Conservation (phyloP, 306 rosid genomes). For the Lithocarpus polystachyus region DNA sequence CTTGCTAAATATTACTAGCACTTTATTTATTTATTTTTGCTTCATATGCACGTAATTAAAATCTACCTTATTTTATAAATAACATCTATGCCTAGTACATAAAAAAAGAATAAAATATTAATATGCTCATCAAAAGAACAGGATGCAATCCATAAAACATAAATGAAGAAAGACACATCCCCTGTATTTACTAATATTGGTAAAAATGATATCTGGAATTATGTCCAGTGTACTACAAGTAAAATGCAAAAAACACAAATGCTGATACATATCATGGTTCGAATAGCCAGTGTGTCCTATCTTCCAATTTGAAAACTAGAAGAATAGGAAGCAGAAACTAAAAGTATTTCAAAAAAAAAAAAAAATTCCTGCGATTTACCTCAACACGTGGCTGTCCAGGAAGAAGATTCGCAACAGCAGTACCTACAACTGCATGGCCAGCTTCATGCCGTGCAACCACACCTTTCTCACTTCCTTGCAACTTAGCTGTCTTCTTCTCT, state of each 20-base stretch:
- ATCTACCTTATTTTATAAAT: neutral
- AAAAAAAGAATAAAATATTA: neutral
- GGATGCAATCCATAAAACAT: neutral
- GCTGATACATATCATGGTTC: constrained; percentile 5
- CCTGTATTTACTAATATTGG: neutral
- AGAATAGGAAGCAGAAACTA: neutral
- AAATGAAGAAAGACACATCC: neutral
- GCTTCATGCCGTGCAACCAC: constrained; percentile 99
- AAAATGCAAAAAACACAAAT: neutral
- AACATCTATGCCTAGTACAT: neutral
- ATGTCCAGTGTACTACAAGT: neutral
- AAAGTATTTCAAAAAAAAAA: neutral
- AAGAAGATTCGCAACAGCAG: constrained; percentile 93
- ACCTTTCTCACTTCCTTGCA: constrained; percentile 88
- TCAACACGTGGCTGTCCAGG: constrained; percentile 95
- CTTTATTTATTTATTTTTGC: neutral
- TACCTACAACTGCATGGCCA: constrained; percentile 98
- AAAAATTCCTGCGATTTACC: constrained; percentile 39
- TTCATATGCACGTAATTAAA: neutral
- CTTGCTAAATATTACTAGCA: neutral
- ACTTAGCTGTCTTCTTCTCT: constrained; percentile 91
- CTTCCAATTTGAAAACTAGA: neutral
- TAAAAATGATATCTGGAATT: neutral
- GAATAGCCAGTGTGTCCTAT: constrained; percentile 14
- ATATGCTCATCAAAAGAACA: neutral